phyloP scores from a whole-genome alignment of 768 basidiomycete species.

The Sporobolomyces pararoseus region DNA sequence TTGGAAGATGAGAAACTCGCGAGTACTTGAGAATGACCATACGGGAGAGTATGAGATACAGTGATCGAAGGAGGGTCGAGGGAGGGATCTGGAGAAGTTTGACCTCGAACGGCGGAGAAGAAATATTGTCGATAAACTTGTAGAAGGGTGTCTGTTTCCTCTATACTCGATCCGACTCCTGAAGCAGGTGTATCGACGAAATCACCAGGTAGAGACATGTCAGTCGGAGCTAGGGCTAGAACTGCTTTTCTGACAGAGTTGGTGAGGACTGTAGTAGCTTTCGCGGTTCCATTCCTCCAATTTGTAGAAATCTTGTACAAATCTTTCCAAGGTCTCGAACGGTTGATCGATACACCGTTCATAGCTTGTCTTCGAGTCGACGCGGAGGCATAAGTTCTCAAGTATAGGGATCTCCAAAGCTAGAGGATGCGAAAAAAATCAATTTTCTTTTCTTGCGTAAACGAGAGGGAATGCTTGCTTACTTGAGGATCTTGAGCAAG shows the following conservation, averaged over 20 bases:
- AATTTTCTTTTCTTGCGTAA: background rate
- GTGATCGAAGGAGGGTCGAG: slow-evolving; percentile 7
- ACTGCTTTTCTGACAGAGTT: slow-evolving; percentile 15
- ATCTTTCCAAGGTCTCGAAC: slow-evolving; percentile 28
- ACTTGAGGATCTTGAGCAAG: slow-evolving; percentile 38
- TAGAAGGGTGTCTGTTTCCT: slow-evolving; percentile 19
- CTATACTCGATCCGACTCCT: background rate
- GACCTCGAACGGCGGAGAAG: slow-evolving; percentile 16
- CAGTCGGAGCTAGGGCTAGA: slow-evolving; percentile 6
- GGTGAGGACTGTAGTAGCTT: slow-evolving; percentile 1
- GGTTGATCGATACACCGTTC: background rate
- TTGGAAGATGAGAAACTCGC: slow-evolving; percentile 16
- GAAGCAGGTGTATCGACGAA: background rate
- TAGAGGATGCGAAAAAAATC: slow-evolving; percentile 2
- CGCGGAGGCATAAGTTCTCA: slow-evolving; percentile 20
- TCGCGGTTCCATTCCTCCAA: slow-evolving; percentile 29
- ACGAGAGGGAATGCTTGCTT: background rate
- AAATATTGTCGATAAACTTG: slow-evolving; percentile 26
- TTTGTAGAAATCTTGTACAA: slow-evolving; percentile 36
- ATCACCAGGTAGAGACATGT: background rate
- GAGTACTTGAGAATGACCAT: slow-evolving; percentile 2
- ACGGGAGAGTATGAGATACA: slow-evolving; percentile 18
- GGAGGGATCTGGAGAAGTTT: background rate
- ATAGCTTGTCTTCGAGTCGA: background rate
- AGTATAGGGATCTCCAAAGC: slow-evolving; percentile 34